Base-by-base conservation (phyloP, 169 alveolate genomes). In the Ichthyophthirius multifiliis region DNA sequence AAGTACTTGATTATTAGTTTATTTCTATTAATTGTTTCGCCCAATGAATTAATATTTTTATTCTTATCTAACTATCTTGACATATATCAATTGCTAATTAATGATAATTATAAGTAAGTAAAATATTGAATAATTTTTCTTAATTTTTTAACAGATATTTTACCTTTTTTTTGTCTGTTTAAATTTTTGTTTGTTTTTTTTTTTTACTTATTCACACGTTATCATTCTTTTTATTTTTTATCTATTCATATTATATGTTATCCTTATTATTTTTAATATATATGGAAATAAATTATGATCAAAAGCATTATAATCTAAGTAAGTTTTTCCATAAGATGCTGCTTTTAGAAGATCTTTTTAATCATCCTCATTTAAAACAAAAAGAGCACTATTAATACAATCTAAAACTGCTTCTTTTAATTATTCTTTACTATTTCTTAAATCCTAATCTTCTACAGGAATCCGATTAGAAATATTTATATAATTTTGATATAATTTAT, bases 281-380 rank as follows among this genome's bases (percentile, higher is more conserved):
- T 27, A 23, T 9, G 43, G 43, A 55, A 55, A 55, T 5, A 27
- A 34, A 55, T 55, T 39, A 55, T 55, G 71, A 18, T 55, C 31
- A 23, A 55, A 27, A 1, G 71, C 71, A 55, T 55, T 39, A 10
- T 34, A 39, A 27, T 39, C 71, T 18, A 55, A 23, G 18, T 55
- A 55, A 55, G 71, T 55, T 10, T 55, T 55, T 20, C 71, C 71
- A 55, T 55, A 55, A 55, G 71, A 55, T 10, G 71, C 71, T 55
- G 71, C 71, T n/a, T 55, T 55, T 7, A 55, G 16, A n/a, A 55
- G 71, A 55, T 55, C 71, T 27, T 55, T 55, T 55, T 55, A 55
- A 27, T 55, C 31, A 1, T 55, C 71, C 18, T 55, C 71, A 20
- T 55, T 39, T 3, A 39, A 27, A 23, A 55, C 18, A 23, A 55